Percentiles rank a stretch among this genome's conserved stretches.
These are phyloP conservation scores for Entomortierella parvispora DNA, from an alignment of 192 early-diverging fungal genomes.

Conservation along the genomic window DNA sequence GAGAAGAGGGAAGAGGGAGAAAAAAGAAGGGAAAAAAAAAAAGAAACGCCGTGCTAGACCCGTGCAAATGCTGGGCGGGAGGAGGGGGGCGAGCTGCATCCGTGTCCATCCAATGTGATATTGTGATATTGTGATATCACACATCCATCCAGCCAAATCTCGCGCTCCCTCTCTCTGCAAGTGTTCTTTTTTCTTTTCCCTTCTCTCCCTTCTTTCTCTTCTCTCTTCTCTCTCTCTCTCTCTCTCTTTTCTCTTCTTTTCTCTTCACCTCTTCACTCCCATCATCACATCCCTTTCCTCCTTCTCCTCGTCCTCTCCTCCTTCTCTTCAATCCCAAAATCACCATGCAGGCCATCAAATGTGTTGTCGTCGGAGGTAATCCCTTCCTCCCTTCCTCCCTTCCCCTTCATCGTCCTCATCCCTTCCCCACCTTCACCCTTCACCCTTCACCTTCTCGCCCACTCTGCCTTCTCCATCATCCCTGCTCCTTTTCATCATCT, in stretches of 20 bases:
- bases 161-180: too few relatives aligned
- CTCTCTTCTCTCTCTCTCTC: neutral
- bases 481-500: neutral
- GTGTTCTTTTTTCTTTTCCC: neutral
- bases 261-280: neutral
- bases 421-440: neutral
- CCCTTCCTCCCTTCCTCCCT: neutral
- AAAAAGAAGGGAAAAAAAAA: neutral
- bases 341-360: constrained; percentile 90
- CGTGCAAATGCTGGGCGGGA: too few relatives aligned
- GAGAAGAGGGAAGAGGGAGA: neutral
- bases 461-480: neutral
- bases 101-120: too few relatives aligned
- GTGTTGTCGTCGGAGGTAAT: constrained; percentile 83
- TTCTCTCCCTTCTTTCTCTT: neutral
- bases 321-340: neutral
- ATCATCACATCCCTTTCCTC: neutral
- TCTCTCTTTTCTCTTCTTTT: neutral
- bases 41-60: too few relatives aligned
- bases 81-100: neutral
- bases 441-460: neutral
- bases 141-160: too few relatives aligned
- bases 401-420: neutral
- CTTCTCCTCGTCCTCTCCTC: too few relatives aligned
- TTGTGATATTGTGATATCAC: too few relatives aligned